Evolutionary conservation across 148 eudicot genomes (phyloP).

Genomic region (Cornus florida): DNA sequence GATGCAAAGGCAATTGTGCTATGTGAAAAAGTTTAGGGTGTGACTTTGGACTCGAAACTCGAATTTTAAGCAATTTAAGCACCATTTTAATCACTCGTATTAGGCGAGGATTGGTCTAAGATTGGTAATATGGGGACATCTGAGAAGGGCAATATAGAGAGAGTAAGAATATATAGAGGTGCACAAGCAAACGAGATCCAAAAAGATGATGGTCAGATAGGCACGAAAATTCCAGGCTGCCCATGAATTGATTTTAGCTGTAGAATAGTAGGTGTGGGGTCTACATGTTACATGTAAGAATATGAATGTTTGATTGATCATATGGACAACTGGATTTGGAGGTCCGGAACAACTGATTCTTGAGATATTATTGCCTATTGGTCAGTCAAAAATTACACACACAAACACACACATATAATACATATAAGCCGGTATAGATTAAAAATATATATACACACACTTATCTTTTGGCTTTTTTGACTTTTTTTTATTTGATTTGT

Average conservation of each 20-base stretch:
- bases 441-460: background rate
- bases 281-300: constrained; percentile 19
- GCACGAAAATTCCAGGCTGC: constrained; percentile 18
- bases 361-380: background rate
- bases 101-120: background rate
- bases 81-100: background rate
- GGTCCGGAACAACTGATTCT: background rate
- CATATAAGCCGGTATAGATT: background rate
- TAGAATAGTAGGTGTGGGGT: background rate
- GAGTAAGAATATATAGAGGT: background rate
- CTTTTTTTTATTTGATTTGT: background rate
- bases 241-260: background rate
- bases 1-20: too few relatives aligned
- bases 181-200: background rate
- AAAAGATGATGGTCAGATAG: constrained; percentile 15
- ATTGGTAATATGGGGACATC: background rate
- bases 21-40: too few relatives aligned
- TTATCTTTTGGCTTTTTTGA: background rate
- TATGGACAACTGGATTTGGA: constrained; percentile 17
- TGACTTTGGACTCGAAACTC: too few relatives aligned
- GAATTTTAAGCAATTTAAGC: too few relatives aligned
- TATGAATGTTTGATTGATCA: constrained; percentile 1
- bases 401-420: background rate
- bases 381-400: background rate
- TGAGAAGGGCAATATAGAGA: constrained; percentile 8